Percentiles rank a stretch among this genome's conserved stretches.
Evolutionary conservation across 83 land plant genomes (phyloP).

Genomic region (Picea abies): DNA sequence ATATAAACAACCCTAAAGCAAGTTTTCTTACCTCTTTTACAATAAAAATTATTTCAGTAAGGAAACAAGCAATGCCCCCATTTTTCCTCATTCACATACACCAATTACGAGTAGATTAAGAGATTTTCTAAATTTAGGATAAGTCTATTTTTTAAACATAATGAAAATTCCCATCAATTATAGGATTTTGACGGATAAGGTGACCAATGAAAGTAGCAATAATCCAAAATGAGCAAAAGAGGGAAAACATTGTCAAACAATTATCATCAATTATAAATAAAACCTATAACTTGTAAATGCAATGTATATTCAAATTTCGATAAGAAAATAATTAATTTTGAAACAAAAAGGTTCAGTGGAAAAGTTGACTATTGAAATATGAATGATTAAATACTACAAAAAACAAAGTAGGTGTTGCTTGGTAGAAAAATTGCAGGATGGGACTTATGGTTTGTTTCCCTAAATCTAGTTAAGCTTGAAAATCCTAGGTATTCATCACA

Average conservation of each 20-base stretch:
- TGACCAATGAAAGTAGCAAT: neutral
- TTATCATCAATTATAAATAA: neutral
- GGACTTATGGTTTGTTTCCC: neutral
- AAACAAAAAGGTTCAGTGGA: neutral
- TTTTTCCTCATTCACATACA: slow-evolving; percentile 28
- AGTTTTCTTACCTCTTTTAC: slow-evolving; percentile 73
- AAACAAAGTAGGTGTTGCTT: slow-evolving; percentile 82
- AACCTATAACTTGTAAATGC: neutral
- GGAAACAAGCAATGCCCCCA: slow-evolving; percentile 59
- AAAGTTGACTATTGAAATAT: slow-evolving; percentile 58
- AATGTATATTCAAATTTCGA: neutral
- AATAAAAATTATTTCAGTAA: slow-evolving; percentile 83
- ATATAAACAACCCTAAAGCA: neutral
- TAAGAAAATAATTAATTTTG: neutral
- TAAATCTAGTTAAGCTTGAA: too few relatives aligned
- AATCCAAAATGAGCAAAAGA: neutral
- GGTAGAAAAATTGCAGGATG: slow-evolving; percentile 81
- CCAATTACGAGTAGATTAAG: slow-evolving; percentile 1
- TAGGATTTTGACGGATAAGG: neutral
- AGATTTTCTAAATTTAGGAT: neutral
- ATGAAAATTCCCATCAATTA: neutral
- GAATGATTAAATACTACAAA: slow-evolving; percentile 63
- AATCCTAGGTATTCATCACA: too few relatives aligned
- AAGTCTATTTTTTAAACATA: neutral
- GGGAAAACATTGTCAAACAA: neutral